phyloP scores from a whole-genome alignment of 306 rosid species.

The Cyamopsis tetragonoloba region DNA sequence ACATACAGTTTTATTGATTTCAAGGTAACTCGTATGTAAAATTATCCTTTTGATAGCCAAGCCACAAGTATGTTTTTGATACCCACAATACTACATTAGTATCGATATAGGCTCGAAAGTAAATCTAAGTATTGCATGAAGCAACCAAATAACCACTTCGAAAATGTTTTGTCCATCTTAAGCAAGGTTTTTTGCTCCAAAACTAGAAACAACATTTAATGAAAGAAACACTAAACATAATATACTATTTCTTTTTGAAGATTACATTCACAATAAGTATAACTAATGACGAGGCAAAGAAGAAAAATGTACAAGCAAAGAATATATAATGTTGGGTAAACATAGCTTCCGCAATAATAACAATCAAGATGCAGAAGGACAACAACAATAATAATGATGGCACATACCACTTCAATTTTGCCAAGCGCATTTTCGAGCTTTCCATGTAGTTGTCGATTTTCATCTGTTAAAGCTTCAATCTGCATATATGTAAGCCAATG shows the following conservation, averaged over 20 bases:
- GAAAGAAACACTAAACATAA: not conserved
- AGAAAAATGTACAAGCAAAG: not conserved
- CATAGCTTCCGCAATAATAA: not conserved
- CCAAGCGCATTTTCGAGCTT: slow-evolving; percentile 52
- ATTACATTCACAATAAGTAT: not conserved
- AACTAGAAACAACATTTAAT: not conserved
- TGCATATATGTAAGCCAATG: slow-evolving; percentile 28
- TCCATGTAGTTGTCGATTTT: slow-evolving; percentile 40
- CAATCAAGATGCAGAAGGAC: not conserved
- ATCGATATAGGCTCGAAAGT: not conserved
- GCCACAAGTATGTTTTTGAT: not conserved
- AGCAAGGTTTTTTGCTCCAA: not conserved
- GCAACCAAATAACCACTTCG: not conserved
- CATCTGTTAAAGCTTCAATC: slow-evolving; percentile 49
- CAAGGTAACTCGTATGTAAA: not conserved
- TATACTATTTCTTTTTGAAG: not conserved
- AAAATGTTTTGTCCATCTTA: too few relatives aligned
- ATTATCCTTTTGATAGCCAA: too few relatives aligned
- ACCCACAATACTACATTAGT: not conserved
- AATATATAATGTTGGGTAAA: not conserved
- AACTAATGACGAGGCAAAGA: not conserved
- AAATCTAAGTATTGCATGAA: not conserved
- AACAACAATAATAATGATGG: not conserved
- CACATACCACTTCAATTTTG: slow-evolving; percentile 68
- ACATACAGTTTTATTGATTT: not conserved